Conservation (phyloP, 305 asterid genomes). For the Salvia sclarea region DNA sequence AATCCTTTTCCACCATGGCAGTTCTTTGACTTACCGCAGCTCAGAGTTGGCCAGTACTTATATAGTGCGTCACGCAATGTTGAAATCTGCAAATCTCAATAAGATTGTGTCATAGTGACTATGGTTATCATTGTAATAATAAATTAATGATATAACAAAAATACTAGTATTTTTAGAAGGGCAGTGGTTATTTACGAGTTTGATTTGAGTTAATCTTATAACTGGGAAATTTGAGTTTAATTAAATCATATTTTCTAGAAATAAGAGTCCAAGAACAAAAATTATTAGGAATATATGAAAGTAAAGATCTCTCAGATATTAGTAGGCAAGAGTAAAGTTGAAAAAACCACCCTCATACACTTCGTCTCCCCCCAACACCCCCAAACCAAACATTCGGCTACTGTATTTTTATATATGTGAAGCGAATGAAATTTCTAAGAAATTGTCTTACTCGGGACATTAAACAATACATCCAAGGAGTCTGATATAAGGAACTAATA, state of each 20-base stretch:
- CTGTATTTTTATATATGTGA: not conserved
- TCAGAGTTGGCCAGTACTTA: conserved; percentile 80
- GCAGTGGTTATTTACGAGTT: not conserved
- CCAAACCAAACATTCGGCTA: not conserved
- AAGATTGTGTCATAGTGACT: not conserved
- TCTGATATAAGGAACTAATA: conserved; percentile 6
- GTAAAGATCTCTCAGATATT: not conserved
- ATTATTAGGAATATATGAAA: not conserved
- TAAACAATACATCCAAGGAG: conserved; percentile 15
- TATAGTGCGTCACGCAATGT: conserved; percentile 54
- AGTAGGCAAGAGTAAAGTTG: not conserved
- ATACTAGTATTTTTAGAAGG: not conserved
- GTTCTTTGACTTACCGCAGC: conserved; percentile 57
- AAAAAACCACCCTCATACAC: not conserved
- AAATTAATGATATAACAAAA: not conserved
- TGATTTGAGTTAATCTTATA: conserved; percentile 7
- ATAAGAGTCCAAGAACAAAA: not conserved
- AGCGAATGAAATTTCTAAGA: conserved; percentile 20
- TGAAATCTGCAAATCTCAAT: conserved; percentile 52
- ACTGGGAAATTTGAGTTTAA: not conserved
- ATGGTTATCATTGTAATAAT: not conserved
- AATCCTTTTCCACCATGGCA: conserved; percentile 77
- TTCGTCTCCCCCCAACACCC: not conserved
- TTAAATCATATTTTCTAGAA: not conserved
- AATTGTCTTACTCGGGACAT: conserved; percentile 9